Base-by-base conservation (phyloP, 352 stramenopile species). In the Phytophthora rubi region DNA sequence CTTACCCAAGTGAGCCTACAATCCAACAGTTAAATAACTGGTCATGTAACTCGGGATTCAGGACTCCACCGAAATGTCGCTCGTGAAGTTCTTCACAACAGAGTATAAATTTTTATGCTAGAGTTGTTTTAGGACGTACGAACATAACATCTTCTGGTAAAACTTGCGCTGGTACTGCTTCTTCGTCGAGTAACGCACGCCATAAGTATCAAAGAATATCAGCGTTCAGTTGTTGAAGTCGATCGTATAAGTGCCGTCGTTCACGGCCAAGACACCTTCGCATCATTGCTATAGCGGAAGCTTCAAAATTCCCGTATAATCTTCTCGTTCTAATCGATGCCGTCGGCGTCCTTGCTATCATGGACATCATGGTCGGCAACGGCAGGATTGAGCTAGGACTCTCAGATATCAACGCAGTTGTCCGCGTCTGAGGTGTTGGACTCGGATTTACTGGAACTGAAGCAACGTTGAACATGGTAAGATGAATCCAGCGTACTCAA, bases 151-250 rank as follows among this genome's bases (percentile, higher is more conserved):
- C 33, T 42, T 37, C 9, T 37, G 60, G 18, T 60, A 59, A 23
- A 60, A 54, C 26, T 56, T 59, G 42, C 60, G 23, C 12, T 55
- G 35, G 39, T 60, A 67, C 26, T 54, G 33, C 8, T 30, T 7
- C 4, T 18, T 26, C 16, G 37, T 13, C 2, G 60, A 60, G 18
- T 60, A 67, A 1, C 49, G 48, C 12, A 58, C 12, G 6, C 59
- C 32, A 32, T 3, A 53, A 3, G 51, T 60, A 12, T 37, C 60
- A 13, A 67, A 67, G 4, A 15, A 60, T 2, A 67, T 30, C 1
- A 67, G 26, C 4, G 16, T 48, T n/a, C 51, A 67, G 4, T 52
- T 52, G 4, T 39, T 39, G 45, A 58, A 48, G 35, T 60, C 4
- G n/a, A 54, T 44, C 0, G 49, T 35, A 30, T 48, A 55, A 2